Base-by-base conservation (phyloP, 371 early-diverging fungal genomes). In the Mucor plumbeus region DNA sequence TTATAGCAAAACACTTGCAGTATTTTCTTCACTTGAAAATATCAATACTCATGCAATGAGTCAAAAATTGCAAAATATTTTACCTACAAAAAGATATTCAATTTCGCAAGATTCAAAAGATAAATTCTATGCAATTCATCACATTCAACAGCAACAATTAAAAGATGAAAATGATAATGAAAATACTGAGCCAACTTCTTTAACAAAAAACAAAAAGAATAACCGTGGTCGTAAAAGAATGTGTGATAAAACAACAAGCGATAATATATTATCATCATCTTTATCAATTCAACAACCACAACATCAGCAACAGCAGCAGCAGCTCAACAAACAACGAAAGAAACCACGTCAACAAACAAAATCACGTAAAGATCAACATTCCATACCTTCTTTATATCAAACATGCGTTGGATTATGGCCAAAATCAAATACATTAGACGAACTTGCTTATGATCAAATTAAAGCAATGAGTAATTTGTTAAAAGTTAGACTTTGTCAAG, bases 401-500 rank as follows among this genome's bases (percentile, higher is more conserved):
- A 74, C 71, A 5, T 71, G 71, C 21, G 34, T 47, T 11, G 40
- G 48, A 11, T 11, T 74, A 14, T 74, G 74, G 74, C 74, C 74
- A 15, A 59, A 56, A 31, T 38, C 63, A 21, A 21, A 34, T 9
- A 35, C 71, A 7, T 31, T 69, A 11, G 72, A 67, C 11, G 72
- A 75, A 3, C 38, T 67, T 19, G 67, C 67, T 15, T 70, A 75
- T 34, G 65, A 72, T 33, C 43, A 63, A n/a, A 67, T 75, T 17
- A 69, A 67, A 47, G 58, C 66, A 5, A 13, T 75, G 0, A 69
- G 72, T 38, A 48, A 75, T 17, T 40, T 75, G 14, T 26, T 75
- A 14, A 75, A 75, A 47, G 55, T 75, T 7, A 64, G 76, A 31
- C 65, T 75, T 3, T 48, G 61, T 4, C 76, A 75, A 55, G 76